Evolutionary conservation across 768 basidiomycete genomes (phyloP).

Genomic region (Termitomyces sp.): DNA sequence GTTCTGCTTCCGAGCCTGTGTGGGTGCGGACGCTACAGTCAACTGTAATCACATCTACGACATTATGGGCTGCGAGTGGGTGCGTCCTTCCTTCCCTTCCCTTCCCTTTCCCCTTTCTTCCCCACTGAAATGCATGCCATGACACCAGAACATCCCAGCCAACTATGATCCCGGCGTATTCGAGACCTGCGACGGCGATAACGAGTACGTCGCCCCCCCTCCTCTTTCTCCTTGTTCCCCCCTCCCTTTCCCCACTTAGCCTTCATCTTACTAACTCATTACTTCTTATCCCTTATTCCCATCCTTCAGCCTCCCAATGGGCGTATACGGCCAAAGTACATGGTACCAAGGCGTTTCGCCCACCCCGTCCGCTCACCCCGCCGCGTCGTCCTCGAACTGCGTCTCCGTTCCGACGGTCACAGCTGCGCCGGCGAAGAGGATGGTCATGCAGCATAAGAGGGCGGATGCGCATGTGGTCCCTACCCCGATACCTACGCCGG

Average conservation of each 20-base stretch:
- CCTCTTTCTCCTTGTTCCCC: background rate
- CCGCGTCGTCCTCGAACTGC: slow-evolving; percentile 65
- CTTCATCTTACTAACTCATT: background rate
- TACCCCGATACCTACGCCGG: background rate
- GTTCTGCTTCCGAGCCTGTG: slow-evolving; percentile 76
- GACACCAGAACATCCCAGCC: slow-evolving; percentile 64
- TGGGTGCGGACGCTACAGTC: slow-evolving; percentile 48
- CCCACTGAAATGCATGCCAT: background rate
- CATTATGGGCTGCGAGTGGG: slow-evolving; percentile 58
- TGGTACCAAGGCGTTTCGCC: slow-evolving; percentile 59
- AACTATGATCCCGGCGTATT: slow-evolving; percentile 57
- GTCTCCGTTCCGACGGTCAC: slow-evolving; percentile 32
- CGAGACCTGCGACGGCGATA: slow-evolving; percentile 62
- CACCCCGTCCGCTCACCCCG: slow-evolving; percentile 57
- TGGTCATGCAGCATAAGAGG: background rate
- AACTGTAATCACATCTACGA: slow-evolving; percentile 81
- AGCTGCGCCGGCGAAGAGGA: slow-evolving; percentile 22
- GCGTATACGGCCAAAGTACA: slow-evolving; percentile 69
- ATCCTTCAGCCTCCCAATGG: slow-evolving; percentile 60
- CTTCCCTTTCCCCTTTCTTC: background rate
- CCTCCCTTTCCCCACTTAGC: no score
- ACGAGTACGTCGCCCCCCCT: slow-evolving; percentile 32
- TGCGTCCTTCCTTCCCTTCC: slow-evolving; percentile 16
- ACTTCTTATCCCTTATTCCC: background rate
- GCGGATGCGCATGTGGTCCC: background rate